Percentiles rank a stretch among this genome's conserved stretches.
phyloP scores from a whole-genome alignment of 306 rosid genomes.

The Citrullus amarus region DNA sequence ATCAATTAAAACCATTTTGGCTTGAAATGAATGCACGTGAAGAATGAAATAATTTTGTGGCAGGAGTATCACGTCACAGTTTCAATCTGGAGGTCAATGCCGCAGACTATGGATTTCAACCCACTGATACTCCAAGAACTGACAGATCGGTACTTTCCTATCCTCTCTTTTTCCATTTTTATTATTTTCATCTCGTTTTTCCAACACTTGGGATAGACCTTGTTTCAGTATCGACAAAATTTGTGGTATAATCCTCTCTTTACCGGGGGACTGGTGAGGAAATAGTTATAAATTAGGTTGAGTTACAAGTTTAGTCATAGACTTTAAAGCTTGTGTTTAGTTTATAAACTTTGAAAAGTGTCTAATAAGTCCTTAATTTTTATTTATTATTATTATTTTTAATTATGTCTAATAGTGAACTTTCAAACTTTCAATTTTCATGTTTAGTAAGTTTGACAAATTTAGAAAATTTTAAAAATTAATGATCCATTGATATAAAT shows the following conservation, averaged over 20 bases:
- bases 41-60: constrained; percentile 15
- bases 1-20: background rate
- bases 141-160: constrained; percentile 70
- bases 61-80: constrained; percentile 82
- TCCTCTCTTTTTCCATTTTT: background rate
- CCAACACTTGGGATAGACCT: background rate
- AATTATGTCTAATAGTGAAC: no score
- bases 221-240: background rate
- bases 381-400: no score
- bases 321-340: no score
- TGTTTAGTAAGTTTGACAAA: no score
- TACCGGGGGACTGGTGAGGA: background rate
- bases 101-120: constrained; percentile 67
- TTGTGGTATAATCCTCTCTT: background rate
- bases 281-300: background rate
- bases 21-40: background rate
- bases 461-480: no score
- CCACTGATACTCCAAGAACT: constrained; percentile 90
- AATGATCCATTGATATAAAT: no score
- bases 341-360: no score
- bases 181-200: background rate
- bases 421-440: no score
- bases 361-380: no score
- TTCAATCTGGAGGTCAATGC: constrained; percentile 82
- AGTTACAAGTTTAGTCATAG: no score